Evolutionary conservation across 2,329 filamentous ascomycete species (phyloP), one percentile per base, ranked within the genome.

Genomic region (Penicillium oxalicum): DNA sequence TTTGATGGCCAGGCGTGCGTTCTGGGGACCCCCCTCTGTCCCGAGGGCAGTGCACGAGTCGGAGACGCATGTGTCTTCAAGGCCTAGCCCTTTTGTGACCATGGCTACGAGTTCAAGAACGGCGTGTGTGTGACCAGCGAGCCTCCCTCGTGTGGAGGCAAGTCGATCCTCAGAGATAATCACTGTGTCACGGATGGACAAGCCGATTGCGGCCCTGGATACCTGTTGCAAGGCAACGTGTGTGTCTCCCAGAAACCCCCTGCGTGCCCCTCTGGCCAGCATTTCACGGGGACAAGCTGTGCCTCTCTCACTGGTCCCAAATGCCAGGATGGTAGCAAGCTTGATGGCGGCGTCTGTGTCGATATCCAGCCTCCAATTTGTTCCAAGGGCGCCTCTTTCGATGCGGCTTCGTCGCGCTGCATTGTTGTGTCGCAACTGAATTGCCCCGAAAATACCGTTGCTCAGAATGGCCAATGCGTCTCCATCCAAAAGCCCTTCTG

Each of bases 1-100:
- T 48, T 48, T 27, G 46, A 44, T 39, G 46, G 46, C 4, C 35
- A 48, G 34, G 40, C 18, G 8, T 48, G 40, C 40, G 35, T 44
- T 7, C 46, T 48, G 5, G 35, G 40, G 9, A 32, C 34, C 9
- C 40, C 40, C 2, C 33, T 48, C n/a, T 48, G 46, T 7, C 46
- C 46, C 28, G 18, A 34, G 13, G 46, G 46, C 7, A 48, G 46
- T 25, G 18, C 46, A 24, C 46, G n/a, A 5, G 46, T 33, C 35
- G 40, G 46, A 25, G 37, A 40, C 12, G n/a, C 18, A 12, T 40
- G 37, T 24, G 25, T 40, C 11, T 40, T 40, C 37, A 26, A 40
- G 24, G 12, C 37, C 26, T 5, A 40, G 37, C 37, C 37, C 12
- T 40, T 11, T 5, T 40, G 37, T 40, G 37, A 40, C 4, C 6